A percentile compares a stretch with the other conserved stretches of the same genome.
Conservation (phyloP, 805 yeast genomes). For the Wickerhamomyces rabaulensis region DNA sequence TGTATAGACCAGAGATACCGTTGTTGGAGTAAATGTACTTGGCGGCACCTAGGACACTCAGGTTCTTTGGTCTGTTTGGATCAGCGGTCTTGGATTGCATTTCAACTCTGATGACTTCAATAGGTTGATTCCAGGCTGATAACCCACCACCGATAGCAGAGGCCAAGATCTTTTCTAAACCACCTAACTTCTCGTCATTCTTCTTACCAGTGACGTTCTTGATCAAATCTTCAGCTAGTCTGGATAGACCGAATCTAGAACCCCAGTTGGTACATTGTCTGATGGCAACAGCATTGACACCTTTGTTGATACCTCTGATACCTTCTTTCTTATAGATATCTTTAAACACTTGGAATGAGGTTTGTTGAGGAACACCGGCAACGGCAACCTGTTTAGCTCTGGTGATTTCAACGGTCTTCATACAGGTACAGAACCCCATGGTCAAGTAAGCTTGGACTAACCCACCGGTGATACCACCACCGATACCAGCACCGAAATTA, state of each 20-base stretch:
- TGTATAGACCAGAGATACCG: constrained; percentile 86
- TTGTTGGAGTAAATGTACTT: constrained; percentile 76
- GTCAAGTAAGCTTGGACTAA: constrained; percentile 94
- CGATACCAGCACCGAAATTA: constrained; percentile 81
- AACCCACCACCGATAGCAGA: constrained; percentile 95
- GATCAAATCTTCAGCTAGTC: constrained; percentile 86
- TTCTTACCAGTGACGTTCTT: constrained; percentile 57
- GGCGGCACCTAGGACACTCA: constrained; percentile 71
- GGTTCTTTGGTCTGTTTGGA: constrained; percentile 92
- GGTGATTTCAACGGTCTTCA: constrained; percentile 98
- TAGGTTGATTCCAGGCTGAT: constrained; percentile 98
- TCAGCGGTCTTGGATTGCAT: constrained; percentile 95
- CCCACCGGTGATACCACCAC: constrained; percentile 96
- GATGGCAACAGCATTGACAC: constrained; percentile 98
- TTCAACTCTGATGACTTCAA: constrained; percentile 95
- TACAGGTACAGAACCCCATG: constrained; percentile 97
- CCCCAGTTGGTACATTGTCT: constrained; percentile 99
- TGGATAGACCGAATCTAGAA: constrained; percentile 87
- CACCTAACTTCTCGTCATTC: constrained; percentile 56
- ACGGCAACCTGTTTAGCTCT: constrained; percentile 69
- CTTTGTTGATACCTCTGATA: constrained; percentile 90
- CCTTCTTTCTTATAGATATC: constrained; percentile 86
- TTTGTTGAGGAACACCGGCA: constrained; percentile 63
- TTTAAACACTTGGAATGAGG: constrained; percentile 81
- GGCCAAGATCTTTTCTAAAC: constrained; percentile 77